Base-by-base conservation (phyloP, 176 grass and related monocot genomes). In the Areca catechu region DNA sequence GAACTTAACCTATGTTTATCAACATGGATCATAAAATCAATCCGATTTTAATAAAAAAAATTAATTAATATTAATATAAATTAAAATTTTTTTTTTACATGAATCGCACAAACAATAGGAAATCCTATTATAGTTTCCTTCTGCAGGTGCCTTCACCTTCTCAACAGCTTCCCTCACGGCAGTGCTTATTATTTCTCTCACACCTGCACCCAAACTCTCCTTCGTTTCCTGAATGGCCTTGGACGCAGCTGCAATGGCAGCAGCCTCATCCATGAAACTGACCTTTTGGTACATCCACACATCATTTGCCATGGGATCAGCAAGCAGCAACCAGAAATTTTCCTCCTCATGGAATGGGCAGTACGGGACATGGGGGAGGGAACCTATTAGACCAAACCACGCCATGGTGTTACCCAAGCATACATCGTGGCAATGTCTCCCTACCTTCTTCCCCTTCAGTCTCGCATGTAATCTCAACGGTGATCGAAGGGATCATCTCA, bases 281-380 rank as follows among this genome's bases (percentile, higher is more conserved):
- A 98, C 84, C 71, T 92, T 98, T 50, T 98, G 88, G 34, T 84
- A 92, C 62, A 92, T 79, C 93, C 93, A 98, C 27, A 98, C 93
- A 16, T 86, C 82, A 51, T 98, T 98, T n/a, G 81, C 62, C 12
- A 54, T 37, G 0, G 73, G 55, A 10, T 98, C 84, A 0, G 88
- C 93, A 56, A 98, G 78, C 60, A 98, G 81, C 60, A 98, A 54
- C 93, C 93, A 98, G 53, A 98, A 98, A 63, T 98, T 98, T 19
- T 98, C 93, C 76, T 98, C 93, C 83, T 88, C 92, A 60, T 85
- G 83, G 70, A 98, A 98, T 0, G 84, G 93, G 71, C 83, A 98
- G 50, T 58, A 78, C 51, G 88, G 93, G 20, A 73, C 66, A 67
- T 98, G 88, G 15, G 87, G 87, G 75, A 91, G 93, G 51, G 87